Percentiles rank a stretch among this genome's conserved stretches.
These are phyloP conservation scores for Paramyrothecium sp. DNA, from an alignment of 2,329 filamentous ascomycete genomes.

Conservation along the genomic window DNA sequence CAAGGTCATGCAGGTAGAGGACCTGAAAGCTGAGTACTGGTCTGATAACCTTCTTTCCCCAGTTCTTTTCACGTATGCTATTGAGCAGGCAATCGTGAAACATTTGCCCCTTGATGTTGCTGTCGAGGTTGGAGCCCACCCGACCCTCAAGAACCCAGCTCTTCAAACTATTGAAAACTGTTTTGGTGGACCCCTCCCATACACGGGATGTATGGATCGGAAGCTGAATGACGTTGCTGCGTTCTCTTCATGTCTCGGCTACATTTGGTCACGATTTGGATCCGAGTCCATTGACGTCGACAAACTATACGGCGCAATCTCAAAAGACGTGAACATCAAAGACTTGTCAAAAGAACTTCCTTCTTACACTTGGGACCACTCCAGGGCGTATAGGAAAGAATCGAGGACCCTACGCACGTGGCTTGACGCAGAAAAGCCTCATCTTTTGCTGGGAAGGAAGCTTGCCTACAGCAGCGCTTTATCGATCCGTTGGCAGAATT, in stretches of 20 bases:
- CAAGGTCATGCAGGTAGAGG: neutral
- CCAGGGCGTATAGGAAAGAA: neutral
- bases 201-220: neutral
- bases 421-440: neutral
- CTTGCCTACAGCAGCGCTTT: neutral
- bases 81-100: neutral
- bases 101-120: neutral
- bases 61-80: neutral
- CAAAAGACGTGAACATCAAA: neutral
- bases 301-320: neutral
- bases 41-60: neutral
- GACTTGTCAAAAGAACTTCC: neutral
- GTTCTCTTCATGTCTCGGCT: neutral
- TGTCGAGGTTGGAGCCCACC: neutral
- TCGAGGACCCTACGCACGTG: neutral
- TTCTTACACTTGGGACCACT: neutral
- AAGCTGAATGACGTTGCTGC: neutral
- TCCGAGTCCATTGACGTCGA: neutral
- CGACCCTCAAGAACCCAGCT: neutral
- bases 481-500: conserved; percentile 17
- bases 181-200: neutral
- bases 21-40: neutral
- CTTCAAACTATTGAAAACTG: neutral
- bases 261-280: neutral
- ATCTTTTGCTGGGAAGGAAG: neutral